A percentile compares a stretch with the other conserved stretches of the same genome.
phyloP scores from a whole-genome alignment of 73 alveolate genomes.

The Tetrahymena malaccensis region DNA sequence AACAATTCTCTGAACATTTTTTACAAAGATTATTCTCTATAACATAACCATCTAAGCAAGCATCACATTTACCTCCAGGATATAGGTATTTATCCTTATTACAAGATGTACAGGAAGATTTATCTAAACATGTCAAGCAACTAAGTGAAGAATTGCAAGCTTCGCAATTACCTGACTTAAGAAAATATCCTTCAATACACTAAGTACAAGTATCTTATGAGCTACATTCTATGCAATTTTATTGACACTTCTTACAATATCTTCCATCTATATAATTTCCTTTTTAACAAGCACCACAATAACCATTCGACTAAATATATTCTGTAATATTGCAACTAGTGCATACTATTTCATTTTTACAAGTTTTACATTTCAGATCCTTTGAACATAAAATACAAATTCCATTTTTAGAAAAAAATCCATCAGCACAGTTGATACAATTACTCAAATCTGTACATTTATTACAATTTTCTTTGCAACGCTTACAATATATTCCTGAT shows the following conservation, averaged over 20 bases:
- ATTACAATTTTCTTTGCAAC: not conserved
- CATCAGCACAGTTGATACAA: not conserved
- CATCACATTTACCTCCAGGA: not conserved
- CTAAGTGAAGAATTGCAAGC: not conserved
- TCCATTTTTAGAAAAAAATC: not conserved
- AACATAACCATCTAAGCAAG: not conserved
- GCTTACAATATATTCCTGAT: not conserved
- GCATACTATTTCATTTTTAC: not conserved
- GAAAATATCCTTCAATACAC: not conserved
- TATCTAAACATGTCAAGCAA: not conserved
- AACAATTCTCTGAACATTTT: not conserved
- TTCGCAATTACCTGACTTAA: not conserved
- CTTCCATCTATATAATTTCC: not conserved
- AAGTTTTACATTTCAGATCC: not conserved
- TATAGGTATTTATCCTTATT: not conserved
- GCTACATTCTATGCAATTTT: not conserved
- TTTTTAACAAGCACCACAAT: not conserved
- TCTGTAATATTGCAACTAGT: not conserved
- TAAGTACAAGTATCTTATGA: not conserved
- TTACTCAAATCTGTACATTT: not conserved
- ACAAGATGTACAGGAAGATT: not conserved
- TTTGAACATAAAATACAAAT: not conserved
- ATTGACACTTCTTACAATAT: not conserved
- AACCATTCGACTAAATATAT: not conserved
- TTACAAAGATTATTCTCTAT: not conserved